These are phyloP conservation scores for Ettlia oleoabundans DNA, from an alignment of 139 green algal genomes.

Conservation along the genomic window DNA sequence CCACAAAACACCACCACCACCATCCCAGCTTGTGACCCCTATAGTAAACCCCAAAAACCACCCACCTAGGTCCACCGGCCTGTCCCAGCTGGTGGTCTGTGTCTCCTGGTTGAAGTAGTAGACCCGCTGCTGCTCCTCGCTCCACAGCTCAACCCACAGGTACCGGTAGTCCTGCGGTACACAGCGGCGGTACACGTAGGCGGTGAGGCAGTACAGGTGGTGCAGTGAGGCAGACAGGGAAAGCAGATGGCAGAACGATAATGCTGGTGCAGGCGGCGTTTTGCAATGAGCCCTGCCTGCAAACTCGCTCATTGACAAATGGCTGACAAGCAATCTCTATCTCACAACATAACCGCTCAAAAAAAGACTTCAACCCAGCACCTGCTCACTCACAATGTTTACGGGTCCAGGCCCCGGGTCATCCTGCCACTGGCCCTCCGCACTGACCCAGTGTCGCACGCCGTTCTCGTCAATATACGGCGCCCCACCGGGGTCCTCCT, in stretches of 20 bases:
- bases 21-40: no score
- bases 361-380: no score
- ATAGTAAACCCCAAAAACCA: neutral
- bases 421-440: neutral
- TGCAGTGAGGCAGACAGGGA: neutral
- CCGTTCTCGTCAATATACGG: constrained; percentile 31
- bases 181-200: neutral
- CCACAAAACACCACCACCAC: no score
- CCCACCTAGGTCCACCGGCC: constrained; percentile 42
- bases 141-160: constrained; percentile 45
- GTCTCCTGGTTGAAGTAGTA: constrained; percentile 58
- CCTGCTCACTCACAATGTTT: neutral
- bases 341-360: no score
- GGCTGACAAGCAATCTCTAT: no score
- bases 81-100: constrained; percentile 38
- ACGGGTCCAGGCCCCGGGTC: neutral
- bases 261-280: no score
- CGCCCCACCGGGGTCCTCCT: constrained; percentile 45
- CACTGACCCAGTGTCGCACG: constrained; percentile 23
- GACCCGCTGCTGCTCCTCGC: constrained; percentile 32
- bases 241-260: neutral
- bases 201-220: neutral
- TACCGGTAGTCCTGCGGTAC: constrained; percentile 29
- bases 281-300: no score
- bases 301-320: no score